These are phyloP conservation scores for Raphanus sativus DNA, from an alignment of 345 rosid genomes.

Conservation along the genomic window DNA sequence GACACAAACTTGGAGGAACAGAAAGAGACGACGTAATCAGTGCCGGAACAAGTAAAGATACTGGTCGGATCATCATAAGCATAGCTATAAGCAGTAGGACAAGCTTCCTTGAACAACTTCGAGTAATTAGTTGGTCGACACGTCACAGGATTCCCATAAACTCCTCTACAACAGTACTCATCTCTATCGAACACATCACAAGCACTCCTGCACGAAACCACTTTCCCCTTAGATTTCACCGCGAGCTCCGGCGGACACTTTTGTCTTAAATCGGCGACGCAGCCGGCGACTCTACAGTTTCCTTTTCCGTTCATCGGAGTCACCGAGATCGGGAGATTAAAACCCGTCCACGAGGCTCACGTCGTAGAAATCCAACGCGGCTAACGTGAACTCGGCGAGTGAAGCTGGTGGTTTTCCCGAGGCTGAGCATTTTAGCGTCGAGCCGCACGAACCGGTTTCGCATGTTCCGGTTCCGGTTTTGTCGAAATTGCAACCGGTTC, in stretches of 20 bases:
- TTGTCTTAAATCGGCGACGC: slow-evolving; percentile 55
- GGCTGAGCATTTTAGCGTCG: slow-evolving; percentile 54
- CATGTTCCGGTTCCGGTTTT: slow-evolving; percentile 61
- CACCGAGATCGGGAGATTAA: slow-evolving; percentile 60
- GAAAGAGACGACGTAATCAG: slow-evolving; percentile 74
- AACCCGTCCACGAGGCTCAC: slow-evolving; percentile 96
- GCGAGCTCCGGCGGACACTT: slow-evolving; percentile 68
- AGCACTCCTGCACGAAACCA: slow-evolving; percentile 73
- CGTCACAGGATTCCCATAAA: slow-evolving; percentile 48
- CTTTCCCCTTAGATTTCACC: slow-evolving; percentile 57
- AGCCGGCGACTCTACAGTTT: slow-evolving; percentile 64
- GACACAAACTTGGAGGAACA: slow-evolving; percentile 57
- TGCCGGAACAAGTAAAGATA: slow-evolving; percentile 63
- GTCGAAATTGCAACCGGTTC: slow-evolving; percentile 74
- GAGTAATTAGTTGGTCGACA: slow-evolving; percentile 81
- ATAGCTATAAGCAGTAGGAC: slow-evolving; percentile 84
- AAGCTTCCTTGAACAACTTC: slow-evolving; percentile 70
- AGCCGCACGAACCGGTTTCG: slow-evolving; percentile 75
- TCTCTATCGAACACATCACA: slow-evolving; percentile 88
- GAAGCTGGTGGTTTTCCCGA: slow-evolving; percentile 74
- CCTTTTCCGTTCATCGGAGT: slow-evolving; percentile 69
- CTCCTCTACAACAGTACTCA: slow-evolving; percentile 80
- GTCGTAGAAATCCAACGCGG: slow-evolving; percentile 58
- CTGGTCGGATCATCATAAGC: slow-evolving; percentile 90
- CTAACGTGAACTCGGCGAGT: slow-evolving; percentile 78